Percentiles rank a stretch among this genome's conserved stretches.
Conservation (phyloP, 2,329 filamentous ascomycete species). For the Aspergillus phoenicis region DNA sequence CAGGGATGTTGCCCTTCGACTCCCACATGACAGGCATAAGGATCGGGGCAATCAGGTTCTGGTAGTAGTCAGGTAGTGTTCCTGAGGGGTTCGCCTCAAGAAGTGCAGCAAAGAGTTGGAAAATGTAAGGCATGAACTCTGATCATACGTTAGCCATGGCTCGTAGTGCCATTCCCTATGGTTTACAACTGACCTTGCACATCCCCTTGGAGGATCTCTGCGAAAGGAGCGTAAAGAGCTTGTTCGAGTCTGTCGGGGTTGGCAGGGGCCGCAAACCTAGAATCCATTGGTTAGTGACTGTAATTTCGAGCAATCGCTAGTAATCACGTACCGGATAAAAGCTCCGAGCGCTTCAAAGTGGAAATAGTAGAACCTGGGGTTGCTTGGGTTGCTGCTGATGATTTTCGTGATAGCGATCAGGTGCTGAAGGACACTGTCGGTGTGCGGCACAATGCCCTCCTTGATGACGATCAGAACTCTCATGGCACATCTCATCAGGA, state of each 20-base stretch:
- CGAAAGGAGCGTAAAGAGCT: slow-evolving; percentile 80
- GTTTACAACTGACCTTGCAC: slow-evolving; percentile 66
- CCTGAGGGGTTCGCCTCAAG: slow-evolving; percentile 81
- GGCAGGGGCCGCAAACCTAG: slow-evolving; percentile 65
- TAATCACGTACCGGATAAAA: slow-evolving; percentile 65
- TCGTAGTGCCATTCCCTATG: not conserved
- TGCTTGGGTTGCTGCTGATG: slow-evolving; percentile 93
- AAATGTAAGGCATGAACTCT: slow-evolving; percentile 96
- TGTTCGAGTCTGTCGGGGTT: slow-evolving; percentile 75
- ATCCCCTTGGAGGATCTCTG: slow-evolving; percentile 75
- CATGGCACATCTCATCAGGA: slow-evolving; percentile 98
- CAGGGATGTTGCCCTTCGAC: slow-evolving; percentile 87
- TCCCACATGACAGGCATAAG: slow-evolving; percentile 87
- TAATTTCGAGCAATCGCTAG: not conserved
- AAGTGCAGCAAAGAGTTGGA: slow-evolving; percentile 90
- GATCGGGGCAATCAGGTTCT: slow-evolving; percentile 74
- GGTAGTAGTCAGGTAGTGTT: slow-evolving; percentile 79
- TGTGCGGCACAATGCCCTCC: slow-evolving; percentile 72
- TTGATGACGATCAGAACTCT: slow-evolving; percentile 91
- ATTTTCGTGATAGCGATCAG: slow-evolving; percentile 87
- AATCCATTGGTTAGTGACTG: slow-evolving; percentile 16
- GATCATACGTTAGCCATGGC: slow-evolving; percentile 32
- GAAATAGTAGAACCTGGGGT: slow-evolving; percentile 97
- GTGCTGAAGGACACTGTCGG: slow-evolving; percentile 78
- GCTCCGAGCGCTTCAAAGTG: slow-evolving; percentile 95